Conservation (phyloP, 2,329 filamentous ascomycete species). For the Sporothrix schenckii region DNA sequence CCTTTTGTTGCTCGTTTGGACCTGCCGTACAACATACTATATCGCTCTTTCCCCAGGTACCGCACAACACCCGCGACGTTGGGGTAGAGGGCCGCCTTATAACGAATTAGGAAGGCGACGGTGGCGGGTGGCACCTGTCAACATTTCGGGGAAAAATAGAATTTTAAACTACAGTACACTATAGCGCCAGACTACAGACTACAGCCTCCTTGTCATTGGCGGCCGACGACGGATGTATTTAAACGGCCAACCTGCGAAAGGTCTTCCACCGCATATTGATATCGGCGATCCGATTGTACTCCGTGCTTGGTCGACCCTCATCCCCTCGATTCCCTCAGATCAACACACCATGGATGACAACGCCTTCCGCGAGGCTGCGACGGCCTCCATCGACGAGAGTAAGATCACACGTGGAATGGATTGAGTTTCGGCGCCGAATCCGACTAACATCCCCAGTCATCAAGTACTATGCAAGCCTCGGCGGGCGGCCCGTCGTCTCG, state of each 20-base stretch:
- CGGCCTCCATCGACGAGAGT: constrained; percentile 83
- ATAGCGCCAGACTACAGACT: not conserved
- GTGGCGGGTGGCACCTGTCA: not conserved
- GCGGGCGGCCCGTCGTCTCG: constrained; percentile 71
- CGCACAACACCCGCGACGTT: too few species aligned
- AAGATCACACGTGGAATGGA: constrained; percentile 40
- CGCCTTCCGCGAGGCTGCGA: constrained; percentile 76
- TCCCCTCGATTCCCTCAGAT: not conserved
- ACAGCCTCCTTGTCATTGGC: not conserved
- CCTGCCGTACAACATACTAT: too few species aligned
- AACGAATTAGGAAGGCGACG: constrained; percentile 26
- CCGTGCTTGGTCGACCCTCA: not conserved
- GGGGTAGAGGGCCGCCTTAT: not conserved
- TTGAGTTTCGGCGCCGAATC: constrained; percentile 31
- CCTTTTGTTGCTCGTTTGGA: too few species aligned
- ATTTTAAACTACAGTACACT: not conserved
- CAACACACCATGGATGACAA: constrained; percentile 69
- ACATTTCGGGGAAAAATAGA: not conserved
- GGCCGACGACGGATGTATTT: not conserved
- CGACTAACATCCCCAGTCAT: constrained; percentile 62
- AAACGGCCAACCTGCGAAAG: too few species aligned
- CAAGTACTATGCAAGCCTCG: constrained; percentile 77
- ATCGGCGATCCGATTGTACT: not conserved
- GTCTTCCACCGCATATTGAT: not conserved
- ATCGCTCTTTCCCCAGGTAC: too few species aligned